Conservation (phyloP, 2,329 filamentous ascomycete species). For the Lasiodiplodia sp. region DNA sequence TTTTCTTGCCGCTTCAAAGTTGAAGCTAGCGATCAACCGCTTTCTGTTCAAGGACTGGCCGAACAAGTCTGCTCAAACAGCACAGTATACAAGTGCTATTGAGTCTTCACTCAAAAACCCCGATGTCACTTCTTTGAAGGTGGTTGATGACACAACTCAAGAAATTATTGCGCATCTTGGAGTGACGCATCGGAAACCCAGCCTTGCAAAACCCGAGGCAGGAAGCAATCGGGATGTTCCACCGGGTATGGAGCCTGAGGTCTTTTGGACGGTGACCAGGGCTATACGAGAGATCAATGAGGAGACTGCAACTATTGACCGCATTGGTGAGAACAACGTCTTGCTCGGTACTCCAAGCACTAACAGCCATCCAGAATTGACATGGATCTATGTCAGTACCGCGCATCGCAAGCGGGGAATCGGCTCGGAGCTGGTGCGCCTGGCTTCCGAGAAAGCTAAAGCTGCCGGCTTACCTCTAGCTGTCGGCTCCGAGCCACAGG, state of each 20-base stretch:
- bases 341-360: background rate
- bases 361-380: conserved; percentile 10
- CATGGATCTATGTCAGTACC: conserved; percentile 22
- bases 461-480: conserved; percentile 12
- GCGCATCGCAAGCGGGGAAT: conserved; percentile 16
- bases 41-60: conserved; percentile 30
- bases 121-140: background rate
- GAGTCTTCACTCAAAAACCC: background rate
- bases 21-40: conserved; percentile 30
- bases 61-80: conserved; percentile 22
- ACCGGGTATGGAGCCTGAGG: background rate
- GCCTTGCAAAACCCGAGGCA: background rate
- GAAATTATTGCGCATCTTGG: background rate
- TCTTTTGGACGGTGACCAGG: background rate
- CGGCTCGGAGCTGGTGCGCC: conserved; percentile 1
- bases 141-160: background rate
- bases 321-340: background rate
- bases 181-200: background rate
- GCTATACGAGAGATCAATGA: background rate
- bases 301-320: background rate
- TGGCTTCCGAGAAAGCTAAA: conserved; percentile 11
- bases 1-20: conserved; percentile 26
- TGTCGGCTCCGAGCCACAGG: conserved; percentile 9
- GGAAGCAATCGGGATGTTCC: background rate
- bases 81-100: conserved; percentile 6